These are phyloP conservation scores for Lupinus albus DNA, from an alignment of 306 rosid genomes.

Conservation along the genomic window DNA sequence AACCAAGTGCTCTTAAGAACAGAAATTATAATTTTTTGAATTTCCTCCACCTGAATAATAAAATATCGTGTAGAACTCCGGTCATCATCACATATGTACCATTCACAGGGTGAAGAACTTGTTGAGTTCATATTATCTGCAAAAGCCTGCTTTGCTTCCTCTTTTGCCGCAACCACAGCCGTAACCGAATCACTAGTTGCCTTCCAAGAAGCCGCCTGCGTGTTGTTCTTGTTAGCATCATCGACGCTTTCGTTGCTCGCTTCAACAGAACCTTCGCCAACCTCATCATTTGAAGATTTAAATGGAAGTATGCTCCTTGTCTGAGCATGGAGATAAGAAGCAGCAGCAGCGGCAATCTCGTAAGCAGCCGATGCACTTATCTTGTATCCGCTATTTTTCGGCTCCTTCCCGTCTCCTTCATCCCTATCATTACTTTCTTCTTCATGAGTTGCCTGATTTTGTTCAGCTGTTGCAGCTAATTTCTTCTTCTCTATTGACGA, in stretches of 20 bases:
- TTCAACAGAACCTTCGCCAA: slow-evolving; percentile 38
- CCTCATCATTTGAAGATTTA: slow-evolving; percentile 45
- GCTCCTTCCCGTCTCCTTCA: slow-evolving; percentile 40
- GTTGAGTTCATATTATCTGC: slow-evolving; percentile 68
- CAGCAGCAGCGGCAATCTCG: slow-evolving; percentile 60
- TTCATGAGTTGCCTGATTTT: slow-evolving; percentile 43
- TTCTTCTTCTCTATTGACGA: slow-evolving; percentile 68
- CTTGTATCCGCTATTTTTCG: slow-evolving; percentile 41
- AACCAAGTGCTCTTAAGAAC: no score
- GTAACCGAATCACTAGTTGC: slow-evolving; percentile 70
- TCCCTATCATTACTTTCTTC: slow-evolving; percentile 40
- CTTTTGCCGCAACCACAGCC: slow-evolving; percentile 80
- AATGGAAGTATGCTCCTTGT: slow-evolving; percentile 61
- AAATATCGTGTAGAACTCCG: slow-evolving; percentile 61
- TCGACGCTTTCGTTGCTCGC: slow-evolving; percentile 32
- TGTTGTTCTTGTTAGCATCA: slow-evolving; percentile 38
- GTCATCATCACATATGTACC: slow-evolving; percentile 76
- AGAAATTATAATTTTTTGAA: no score
- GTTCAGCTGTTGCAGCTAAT: slow-evolving; percentile 47
- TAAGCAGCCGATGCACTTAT: slow-evolving; percentile 58
- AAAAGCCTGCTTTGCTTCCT: slow-evolving; percentile 80
- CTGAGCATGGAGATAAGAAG: slow-evolving; percentile 63
- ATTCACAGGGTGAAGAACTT: slow-evolving; percentile 71
- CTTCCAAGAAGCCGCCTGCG: slow-evolving; percentile 60
- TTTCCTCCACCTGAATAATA: slow-evolving; percentile 63